Conservation (phyloP, 441 rosid species). For the Brassica balearica region DNA sequence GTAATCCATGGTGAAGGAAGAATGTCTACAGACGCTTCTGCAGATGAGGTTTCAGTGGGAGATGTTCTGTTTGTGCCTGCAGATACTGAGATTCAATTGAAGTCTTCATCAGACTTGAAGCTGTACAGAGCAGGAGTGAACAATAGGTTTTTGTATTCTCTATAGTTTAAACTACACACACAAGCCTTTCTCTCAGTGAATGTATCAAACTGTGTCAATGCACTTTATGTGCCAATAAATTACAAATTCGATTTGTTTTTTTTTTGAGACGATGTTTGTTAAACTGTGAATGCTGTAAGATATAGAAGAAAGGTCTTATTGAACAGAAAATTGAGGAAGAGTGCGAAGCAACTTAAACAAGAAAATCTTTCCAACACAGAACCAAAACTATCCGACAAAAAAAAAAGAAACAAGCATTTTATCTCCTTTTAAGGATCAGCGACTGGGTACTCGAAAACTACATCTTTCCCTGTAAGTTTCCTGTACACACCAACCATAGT, state of each 20-base stretch:
- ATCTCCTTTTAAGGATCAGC: conserved; percentile 50
- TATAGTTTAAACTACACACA: conserved; percentile 30
- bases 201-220: background rate
- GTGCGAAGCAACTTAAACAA: conserved; percentile 17
- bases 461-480: conserved; percentile 76
- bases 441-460: conserved; percentile 69
- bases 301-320: background rate
- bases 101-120: conserved; percentile 44
- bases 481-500: conserved; percentile 65
- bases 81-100: conserved; percentile 44
- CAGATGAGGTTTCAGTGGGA: conserved; percentile 46
- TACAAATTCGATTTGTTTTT: background rate
- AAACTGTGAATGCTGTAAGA: background rate
- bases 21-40: conserved; percentile 35
- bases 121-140: conserved; percentile 62
- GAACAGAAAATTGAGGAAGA: background rate
- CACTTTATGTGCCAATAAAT: background rate
- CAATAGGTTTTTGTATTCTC: conserved; percentile 49
- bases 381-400: conserved; percentile 32
- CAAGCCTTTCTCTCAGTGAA: background rate
- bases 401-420: conserved; percentile 9
- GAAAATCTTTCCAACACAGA: conserved; percentile 6
- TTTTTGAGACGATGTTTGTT: background rate
- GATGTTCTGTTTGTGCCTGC: conserved; percentile 57
- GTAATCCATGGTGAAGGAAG: conserved; percentile 46